Conservation (phyloP, 1,139 yeast species). For the Suhomyces bokatorum region DNA sequence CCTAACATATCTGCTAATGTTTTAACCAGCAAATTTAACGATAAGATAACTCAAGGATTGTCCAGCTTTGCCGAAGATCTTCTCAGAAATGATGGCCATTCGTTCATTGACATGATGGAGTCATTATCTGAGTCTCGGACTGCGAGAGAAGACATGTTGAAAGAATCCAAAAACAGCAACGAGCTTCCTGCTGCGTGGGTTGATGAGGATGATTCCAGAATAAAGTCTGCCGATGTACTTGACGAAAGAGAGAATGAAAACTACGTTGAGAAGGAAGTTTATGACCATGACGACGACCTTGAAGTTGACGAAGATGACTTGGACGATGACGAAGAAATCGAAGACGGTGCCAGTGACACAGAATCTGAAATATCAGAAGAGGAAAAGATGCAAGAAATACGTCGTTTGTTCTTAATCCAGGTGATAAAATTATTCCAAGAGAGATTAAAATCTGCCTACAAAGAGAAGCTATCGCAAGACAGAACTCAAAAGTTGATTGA, state of each 20-base stretch:
- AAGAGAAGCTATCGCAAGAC: constrained; percentile 72
- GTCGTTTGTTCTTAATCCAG: constrained; percentile 71
- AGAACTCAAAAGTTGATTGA: constrained; percentile 69
- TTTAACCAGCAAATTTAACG: constrained; percentile 16
- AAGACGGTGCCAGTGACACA: constrained; percentile 32
- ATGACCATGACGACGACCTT: constrained; percentile 30
- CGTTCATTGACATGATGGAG: constrained; percentile 78
- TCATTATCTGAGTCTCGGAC: constrained; percentile 60
- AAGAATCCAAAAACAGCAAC: constrained; percentile 16
- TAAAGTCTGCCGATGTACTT: background rate
- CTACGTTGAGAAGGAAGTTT: constrained; percentile 25
- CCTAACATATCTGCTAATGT: constrained; percentile 2
- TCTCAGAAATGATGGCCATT: constrained; percentile 69
- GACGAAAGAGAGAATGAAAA: constrained; percentile 5
- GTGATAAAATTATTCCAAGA: constrained; percentile 74
- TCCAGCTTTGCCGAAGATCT: constrained; percentile 76
- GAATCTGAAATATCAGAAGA: constrained; percentile 57
- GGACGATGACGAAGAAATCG: constrained; percentile 29
- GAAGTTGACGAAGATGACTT: constrained; percentile 36
- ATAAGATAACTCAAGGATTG: constrained; percentile 37
- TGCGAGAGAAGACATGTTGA: constrained; percentile 46
- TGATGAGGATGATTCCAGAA: constrained; percentile 25
- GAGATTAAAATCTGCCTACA: constrained; percentile 68
- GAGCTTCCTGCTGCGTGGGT: constrained; percentile 20
- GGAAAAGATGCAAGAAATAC: constrained; percentile 72